These are phyloP conservation scores for Solanum etuberosum DNA, from an alignment of 257 asterid genomes.

Conservation along the genomic window DNA sequence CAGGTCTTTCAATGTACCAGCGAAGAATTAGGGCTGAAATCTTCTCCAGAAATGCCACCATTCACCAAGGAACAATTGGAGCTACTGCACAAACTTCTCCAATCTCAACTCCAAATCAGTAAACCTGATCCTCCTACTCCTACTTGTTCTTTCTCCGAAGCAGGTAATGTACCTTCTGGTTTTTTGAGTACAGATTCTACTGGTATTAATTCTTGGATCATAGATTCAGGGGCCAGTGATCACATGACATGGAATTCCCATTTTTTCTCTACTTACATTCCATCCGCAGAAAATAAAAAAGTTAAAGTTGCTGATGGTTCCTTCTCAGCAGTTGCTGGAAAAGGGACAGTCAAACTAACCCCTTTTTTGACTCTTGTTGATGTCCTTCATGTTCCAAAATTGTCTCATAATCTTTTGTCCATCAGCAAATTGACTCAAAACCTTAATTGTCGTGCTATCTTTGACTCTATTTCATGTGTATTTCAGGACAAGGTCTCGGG, in stretches of 20 bases:
- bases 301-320: background rate
- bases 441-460: background rate
- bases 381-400: background rate
- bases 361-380: background rate
- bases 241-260: background rate
- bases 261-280: background rate
- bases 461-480: background rate
- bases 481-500: background rate
- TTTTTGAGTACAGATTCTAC: background rate
- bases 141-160: background rate
- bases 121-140: background rate
- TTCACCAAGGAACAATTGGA: background rate
- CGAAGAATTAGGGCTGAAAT: background rate
- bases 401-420: background rate
- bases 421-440: background rate
- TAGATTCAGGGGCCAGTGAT: background rate
- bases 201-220: background rate
- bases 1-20: background rate
- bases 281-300: too few species aligned
- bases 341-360: background rate
- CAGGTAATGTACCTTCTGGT: background rate
- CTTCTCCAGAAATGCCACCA: background rate
- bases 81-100: background rate
- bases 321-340: background rate
- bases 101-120: background rate